Evolutionary conservation across 805 yeast genomes (phyloP).

Genomic region (Starmerella cellae): DNA sequence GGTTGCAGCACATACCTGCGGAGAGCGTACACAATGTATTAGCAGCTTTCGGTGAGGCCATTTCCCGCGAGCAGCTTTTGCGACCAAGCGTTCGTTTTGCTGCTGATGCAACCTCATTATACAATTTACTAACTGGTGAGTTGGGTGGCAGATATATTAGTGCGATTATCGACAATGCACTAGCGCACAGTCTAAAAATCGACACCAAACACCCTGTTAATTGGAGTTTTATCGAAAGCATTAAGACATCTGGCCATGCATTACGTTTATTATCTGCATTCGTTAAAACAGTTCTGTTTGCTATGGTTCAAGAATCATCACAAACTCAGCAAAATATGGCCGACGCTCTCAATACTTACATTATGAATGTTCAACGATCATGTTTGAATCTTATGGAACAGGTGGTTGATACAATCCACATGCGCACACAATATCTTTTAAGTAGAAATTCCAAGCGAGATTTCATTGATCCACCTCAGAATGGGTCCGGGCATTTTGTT

Average conservation of each 20-base stretch:
- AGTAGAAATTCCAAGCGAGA: conserved; percentile 67
- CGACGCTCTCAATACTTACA: conserved; percentile 39
- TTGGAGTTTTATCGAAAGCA: conserved; percentile 37
- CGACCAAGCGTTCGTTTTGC: conserved; percentile 35
- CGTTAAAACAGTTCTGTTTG: conserved; percentile 60
- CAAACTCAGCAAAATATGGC: conserved; percentile 43
- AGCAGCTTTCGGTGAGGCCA: conserved; percentile 60
- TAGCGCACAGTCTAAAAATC: conserved; percentile 28
- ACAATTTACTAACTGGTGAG: conserved; percentile 54
- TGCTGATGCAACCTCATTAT: conserved; percentile 48
- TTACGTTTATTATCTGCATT: conserved; percentile 55
- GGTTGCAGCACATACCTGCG: conserved; percentile 4
- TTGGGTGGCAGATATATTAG: conserved; percentile 66
- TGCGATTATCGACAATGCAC: conserved; percentile 55
- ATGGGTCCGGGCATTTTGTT: conserved; percentile 29
- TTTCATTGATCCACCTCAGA: conserved; percentile 27
- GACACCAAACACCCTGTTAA: conserved; percentile 27
- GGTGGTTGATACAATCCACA: conserved; percentile 40
- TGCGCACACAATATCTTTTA: conserved; percentile 38
- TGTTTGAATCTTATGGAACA: conserved; percentile 53
- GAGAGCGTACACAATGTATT: conserved; percentile 42
- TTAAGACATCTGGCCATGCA: conserved; percentile 45
- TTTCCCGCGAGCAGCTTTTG: conserved; percentile 55
- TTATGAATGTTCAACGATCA: conserved; percentile 45
- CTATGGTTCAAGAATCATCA: conserved; percentile 49